Evolutionary conservation across 768 basidiomycete species (phyloP).

Genomic region (Amanita subjunquillea): DNA sequence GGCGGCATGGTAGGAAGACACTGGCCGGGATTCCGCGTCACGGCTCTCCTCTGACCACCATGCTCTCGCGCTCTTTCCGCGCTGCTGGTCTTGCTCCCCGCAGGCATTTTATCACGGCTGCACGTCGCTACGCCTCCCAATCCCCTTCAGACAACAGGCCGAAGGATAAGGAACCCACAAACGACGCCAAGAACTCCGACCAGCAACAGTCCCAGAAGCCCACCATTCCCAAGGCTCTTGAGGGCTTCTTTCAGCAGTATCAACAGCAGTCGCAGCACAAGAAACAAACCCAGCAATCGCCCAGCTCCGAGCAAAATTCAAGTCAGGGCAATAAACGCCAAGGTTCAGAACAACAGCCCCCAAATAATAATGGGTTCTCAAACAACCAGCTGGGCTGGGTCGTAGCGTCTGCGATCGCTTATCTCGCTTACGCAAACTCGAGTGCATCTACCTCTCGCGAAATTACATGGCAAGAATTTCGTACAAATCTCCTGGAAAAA

Average conservation of each 20-base stretch:
- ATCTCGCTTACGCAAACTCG: constrained; percentile 56
- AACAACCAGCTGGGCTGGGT: constrained; percentile 47
- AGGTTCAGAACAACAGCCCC: constrained; percentile 32
- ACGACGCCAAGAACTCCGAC: constrained; percentile 2
- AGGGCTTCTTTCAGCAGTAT: constrained; percentile 73
- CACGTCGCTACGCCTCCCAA: constrained; percentile 30
- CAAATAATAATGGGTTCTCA: constrained; percentile 44
- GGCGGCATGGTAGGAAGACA: constrained; percentile 50
- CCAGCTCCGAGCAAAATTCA: constrained; percentile 22
- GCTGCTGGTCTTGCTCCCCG: constrained; percentile 29
- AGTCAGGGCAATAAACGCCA: constrained; percentile 22
- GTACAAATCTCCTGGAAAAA: constrained; percentile 92
- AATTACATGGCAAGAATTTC: constrained; percentile 99
- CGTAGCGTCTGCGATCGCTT: constrained; percentile 44
- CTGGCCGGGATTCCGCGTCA: neutral
- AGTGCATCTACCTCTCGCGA: constrained; percentile 56
- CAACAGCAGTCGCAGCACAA: constrained; percentile 32
- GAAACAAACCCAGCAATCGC: constrained; percentile 18
- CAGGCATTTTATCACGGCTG: constrained; percentile 23
- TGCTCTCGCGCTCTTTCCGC: constrained; percentile 59
- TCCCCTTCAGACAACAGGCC: constrained; percentile 21
- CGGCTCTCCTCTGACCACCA: constrained; percentile 15
- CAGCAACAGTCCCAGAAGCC: constrained; percentile 21
- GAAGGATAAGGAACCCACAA: constrained; percentile 12
- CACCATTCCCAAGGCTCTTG: constrained; percentile 55